Evolutionary conservation across 2,329 filamentous ascomycete genomes (phyloP), one percentile per base, ranked within the genome.

Genomic region (Ascochyta lentis): DNA sequence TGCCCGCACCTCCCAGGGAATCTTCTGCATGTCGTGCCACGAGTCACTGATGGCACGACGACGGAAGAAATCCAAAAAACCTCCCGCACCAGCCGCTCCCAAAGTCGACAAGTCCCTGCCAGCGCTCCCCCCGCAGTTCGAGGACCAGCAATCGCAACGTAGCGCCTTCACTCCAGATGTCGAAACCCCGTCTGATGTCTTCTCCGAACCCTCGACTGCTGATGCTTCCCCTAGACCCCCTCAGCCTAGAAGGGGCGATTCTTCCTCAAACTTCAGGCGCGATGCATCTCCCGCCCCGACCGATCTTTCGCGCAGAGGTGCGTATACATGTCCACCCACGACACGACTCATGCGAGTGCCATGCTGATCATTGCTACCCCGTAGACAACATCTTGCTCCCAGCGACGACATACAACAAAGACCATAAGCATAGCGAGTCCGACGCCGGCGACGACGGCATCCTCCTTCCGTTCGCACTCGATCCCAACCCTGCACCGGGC

Each of bases 11-110:
- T 97, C 94, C 7, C 95, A 98, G 77, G 95, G 95, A 58, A 99
- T 99, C 67, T 98, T 99, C 74, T 99, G 95, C 80, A 99, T 99
- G 95, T 92, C 89, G 71, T 99, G 95, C 75, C 95, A 99, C 73
- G 95, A 99, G 77, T 95, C 92, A 26, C 79, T 99, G 49, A 98
- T 98, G 92, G 92, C 94, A 45, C 84, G 94, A 61, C 85, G 94
- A 62, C 86, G 92, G 70, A 97, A 98, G 79, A 92, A 91, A 76
- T 88, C 89, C 35, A 92, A 91, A 76, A 75, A 76, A 49, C 67
- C 72, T 2, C 68, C 69, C 13, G 63, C 71, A 46, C 61, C 66
- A n/a, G 65, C 69, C 1, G 47, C 64, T 10, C 84, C 88, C 19
- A 87, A 91, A 59, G 86, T 90, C 35, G 94, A 99, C 74, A 98